These are phyloP conservation scores for Wickerhamomyces queroliae DNA, from an alignment of 805 yeast genomes.

Conservation along the genomic window DNA sequence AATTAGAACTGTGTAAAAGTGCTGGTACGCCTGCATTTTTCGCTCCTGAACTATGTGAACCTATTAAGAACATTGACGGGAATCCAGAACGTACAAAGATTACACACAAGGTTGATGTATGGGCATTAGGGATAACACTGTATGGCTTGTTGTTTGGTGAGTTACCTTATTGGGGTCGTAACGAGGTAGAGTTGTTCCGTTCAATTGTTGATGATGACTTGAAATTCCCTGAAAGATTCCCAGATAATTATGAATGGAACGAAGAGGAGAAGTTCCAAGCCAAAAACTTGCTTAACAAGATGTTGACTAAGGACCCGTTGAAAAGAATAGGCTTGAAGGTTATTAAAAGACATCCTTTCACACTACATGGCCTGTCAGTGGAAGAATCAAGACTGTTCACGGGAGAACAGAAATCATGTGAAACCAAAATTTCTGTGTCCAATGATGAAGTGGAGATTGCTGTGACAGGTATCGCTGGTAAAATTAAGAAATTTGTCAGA, in stretches of 20 bases:
- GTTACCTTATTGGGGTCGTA: conserved; percentile 83
- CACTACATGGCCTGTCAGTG: conserved; percentile 34
- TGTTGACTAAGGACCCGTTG: conserved; percentile 67
- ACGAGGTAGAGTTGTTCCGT: conserved; percentile 80
- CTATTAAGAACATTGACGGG: conserved; percentile 24
- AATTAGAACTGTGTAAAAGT: conserved; percentile 85
- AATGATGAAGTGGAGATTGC: conserved; percentile 71
- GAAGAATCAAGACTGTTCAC: conserved; percentile 17
- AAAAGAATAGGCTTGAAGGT: conserved; percentile 64
- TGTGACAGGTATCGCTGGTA: conserved; percentile 73
- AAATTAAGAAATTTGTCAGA: conserved; percentile 34
- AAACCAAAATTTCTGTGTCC: conserved; percentile 45
- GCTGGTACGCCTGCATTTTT: conserved; percentile 98
- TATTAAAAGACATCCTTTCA: conserved; percentile 75
- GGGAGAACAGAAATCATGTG: conserved; percentile 22
- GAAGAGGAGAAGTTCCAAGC: conserved; percentile 36
- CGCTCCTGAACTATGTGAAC: conserved; percentile 86
- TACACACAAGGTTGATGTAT: conserved; percentile 84
- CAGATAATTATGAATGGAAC: conserved; percentile 18
- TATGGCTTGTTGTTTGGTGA: conserved; percentile 84
- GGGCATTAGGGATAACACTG: conserved; percentile 94
- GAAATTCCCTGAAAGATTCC: conserved; percentile 57
- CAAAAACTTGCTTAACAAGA: conserved; percentile 51
- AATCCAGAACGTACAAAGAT: conserved; percentile 40
- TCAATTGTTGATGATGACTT: conserved; percentile 64